Evolutionary conservation across 805 yeast genomes (phyloP).

Genomic region (Candida orba): DNA sequence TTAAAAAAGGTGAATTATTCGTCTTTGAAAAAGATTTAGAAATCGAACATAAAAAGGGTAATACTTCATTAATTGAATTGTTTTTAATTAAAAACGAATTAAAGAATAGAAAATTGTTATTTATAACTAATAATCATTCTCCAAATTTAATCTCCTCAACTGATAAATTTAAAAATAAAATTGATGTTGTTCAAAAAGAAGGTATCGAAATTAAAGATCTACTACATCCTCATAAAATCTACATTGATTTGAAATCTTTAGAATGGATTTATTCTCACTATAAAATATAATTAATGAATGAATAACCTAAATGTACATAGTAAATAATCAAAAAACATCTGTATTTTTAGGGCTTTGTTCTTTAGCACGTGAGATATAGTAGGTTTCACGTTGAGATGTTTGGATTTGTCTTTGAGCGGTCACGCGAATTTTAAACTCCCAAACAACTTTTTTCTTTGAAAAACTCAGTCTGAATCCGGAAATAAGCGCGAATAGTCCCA

Average conservation of each 20-base stretch:
- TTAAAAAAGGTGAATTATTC: slow-evolving; percentile 63
- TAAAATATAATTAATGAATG: neutral
- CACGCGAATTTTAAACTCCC: neutral
- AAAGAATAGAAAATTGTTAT: slow-evolving; percentile 49
- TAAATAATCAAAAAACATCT: neutral
- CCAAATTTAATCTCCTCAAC: slow-evolving; percentile 56
- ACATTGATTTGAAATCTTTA: slow-evolving; percentile 66
- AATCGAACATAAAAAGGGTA: slow-evolving; percentile 25
- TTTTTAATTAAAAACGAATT: slow-evolving; percentile 44
- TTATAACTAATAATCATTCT: slow-evolving; percentile 55
- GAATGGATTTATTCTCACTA: slow-evolving; percentile 39
- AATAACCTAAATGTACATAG: neutral
- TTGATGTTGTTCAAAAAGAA: slow-evolving; percentile 66
- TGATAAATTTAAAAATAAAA: slow-evolving; percentile 41
- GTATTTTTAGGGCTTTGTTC: no score
- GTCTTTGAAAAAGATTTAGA: slow-evolving; percentile 48
- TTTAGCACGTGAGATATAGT: slow-evolving; percentile 4
- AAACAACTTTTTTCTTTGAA: neutral
- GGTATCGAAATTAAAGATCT: slow-evolving; percentile 79
- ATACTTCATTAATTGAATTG: slow-evolving; percentile 41
- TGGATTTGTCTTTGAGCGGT: neutral
- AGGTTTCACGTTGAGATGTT: neutral
- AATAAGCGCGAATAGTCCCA: slow-evolving; percentile 2
- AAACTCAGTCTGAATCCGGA: neutral
- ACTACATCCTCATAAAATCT: slow-evolving; percentile 68